Evolutionary conservation across 2,329 filamentous ascomycete species (phyloP).

Genomic region (Cercospora brassicicola): DNA sequence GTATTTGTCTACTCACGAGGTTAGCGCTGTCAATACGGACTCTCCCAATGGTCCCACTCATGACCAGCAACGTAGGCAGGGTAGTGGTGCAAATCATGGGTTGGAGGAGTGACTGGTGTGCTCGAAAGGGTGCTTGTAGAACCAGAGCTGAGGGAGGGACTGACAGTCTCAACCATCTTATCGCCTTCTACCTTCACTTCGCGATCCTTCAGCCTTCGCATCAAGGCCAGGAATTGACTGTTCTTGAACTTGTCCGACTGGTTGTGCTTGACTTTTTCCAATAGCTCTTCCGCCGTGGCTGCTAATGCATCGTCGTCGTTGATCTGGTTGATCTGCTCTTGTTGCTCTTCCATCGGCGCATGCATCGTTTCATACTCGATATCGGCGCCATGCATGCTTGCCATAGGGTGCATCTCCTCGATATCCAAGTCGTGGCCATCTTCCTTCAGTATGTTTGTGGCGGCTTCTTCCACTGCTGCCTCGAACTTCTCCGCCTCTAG

Average conservation of each 20-base stretch:
- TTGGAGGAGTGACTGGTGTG: conserved; percentile 21
- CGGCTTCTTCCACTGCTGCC: conserved; percentile 23
- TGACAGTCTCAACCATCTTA: conserved; percentile 59
- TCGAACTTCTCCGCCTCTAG: conserved; percentile 26
- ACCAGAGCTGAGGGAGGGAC: conserved; percentile 31
- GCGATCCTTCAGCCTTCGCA: conserved; percentile 70
- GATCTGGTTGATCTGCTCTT: conserved; percentile 18
- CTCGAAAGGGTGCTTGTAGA: conserved; percentile 17
- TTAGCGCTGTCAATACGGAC: conserved; percentile 35
- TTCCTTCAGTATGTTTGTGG: conserved; percentile 26
- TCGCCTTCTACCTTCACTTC: conserved; percentile 73
- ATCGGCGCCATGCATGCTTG: conserved; percentile 18
- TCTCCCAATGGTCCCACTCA: conserved; percentile 40
- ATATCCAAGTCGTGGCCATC: conserved; percentile 24
- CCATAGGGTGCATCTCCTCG: conserved; percentile 17
- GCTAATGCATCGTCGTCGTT: conserved; percentile 67
- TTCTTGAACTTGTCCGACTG: conserved; percentile 73
- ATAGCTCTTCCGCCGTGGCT: conserved; percentile 67
- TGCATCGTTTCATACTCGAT: conserved; percentile 22
- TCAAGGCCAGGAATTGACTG: conserved; percentile 73
- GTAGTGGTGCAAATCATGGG: conserved; percentile 20
- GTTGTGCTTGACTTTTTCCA: conserved; percentile 68
- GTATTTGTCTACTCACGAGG: conserved; percentile 32
- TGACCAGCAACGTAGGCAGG: conserved; percentile 29
- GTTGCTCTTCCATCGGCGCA: conserved; percentile 13